Conservation (phyloP, 1,139 yeast genomes). For the Hanseniaspora gamundiae region DNA sequence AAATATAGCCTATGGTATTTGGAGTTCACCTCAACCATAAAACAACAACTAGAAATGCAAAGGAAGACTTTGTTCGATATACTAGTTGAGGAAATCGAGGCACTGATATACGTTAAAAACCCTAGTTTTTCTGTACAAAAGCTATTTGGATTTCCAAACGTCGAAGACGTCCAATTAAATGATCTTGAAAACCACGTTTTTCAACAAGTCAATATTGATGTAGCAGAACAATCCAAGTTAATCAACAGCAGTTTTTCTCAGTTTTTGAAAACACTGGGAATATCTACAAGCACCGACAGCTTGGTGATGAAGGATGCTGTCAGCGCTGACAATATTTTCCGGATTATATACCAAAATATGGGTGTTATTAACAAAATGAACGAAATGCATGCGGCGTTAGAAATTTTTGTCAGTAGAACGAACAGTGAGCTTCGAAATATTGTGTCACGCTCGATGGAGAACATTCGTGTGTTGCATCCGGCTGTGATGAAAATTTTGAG, state of each 20-base stretch:
- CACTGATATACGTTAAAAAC: slow-evolving; percentile 56
- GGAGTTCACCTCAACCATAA: slow-evolving; percentile 46
- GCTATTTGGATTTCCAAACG: slow-evolving; percentile 2
- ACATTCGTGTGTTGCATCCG: slow-evolving; percentile 44
- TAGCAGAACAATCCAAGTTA: slow-evolving; percentile 36
- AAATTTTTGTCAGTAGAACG: slow-evolving; percentile 38
- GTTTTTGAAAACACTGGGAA: slow-evolving; percentile 30
- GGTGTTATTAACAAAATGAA: slow-evolving; percentile 42
- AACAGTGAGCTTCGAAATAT: slow-evolving; percentile 39
- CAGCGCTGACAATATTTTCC: background rate
- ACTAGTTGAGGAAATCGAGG: slow-evolving; percentile 64
- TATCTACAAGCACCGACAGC: slow-evolving; percentile 4
- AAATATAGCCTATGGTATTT: slow-evolving; percentile 50
- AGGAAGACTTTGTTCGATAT: slow-evolving; percentile 56
- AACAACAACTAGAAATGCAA: slow-evolving; percentile 49
- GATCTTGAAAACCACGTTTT: slow-evolving; percentile 44
- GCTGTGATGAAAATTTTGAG: slow-evolving; percentile 25
- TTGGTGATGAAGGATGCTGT: background rate
- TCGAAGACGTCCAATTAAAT: slow-evolving; percentile 27
- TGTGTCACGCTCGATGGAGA: slow-evolving; percentile 52
- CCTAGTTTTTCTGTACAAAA: slow-evolving; percentile 7
- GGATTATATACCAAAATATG: slow-evolving; percentile 13
- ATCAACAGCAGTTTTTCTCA: slow-evolving; percentile 30
- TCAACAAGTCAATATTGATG: slow-evolving; percentile 47
- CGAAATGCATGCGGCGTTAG: slow-evolving; percentile 49